Base-by-base conservation (phyloP, 2,329 filamentous ascomycete species). In the Didymella keratinophila region DNA sequence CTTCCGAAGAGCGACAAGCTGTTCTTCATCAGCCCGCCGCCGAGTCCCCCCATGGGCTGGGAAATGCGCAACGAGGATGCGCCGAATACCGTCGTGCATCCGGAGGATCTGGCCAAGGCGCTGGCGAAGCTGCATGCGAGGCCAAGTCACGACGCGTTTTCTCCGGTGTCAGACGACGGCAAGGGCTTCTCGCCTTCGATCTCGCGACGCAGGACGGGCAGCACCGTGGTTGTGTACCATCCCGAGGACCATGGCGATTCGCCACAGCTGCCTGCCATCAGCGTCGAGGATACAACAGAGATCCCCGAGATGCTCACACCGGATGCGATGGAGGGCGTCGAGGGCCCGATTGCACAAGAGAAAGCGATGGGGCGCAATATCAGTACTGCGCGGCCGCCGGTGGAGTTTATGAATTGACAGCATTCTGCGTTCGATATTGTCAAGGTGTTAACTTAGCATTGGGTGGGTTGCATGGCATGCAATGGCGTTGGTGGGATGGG, bases 1-100 rank as follows among this genome's bases (percentile, higher is more conserved):
- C 69, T 77, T 5, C 87, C 87, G 1, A 82, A 87, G 55, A 78
- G 80, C 49, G 81, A 86, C 58, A 87, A 87, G 70, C 77, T 88
- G 43, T 88, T 89, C 80, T 89, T 89, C 75, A 89, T 89, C 75
- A 83, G 80, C 43, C 87, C 87, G 50, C 87, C 87, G 12, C 87
- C 87, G 0, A 83, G 80, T 58, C 87, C 87, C 44, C 87, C 87
- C 2, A 84, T 87, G 71, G 87, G 87, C 46, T 89, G 87, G 87
- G 84, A 86, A 71, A 81, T 86, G 78, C 81, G 82, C 60, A 81
- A 84, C 56, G 87, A 89, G 70, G 86, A 86, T 25, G 84, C 86
- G 11, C 87, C 87, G 6, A 89, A 89, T 74, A 88, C 86, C 74
- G 82, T 87, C 56, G 86, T 87, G 9, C 86, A 88, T 67, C 85